Percentiles rank a stretch among this genome's conserved stretches.
These are phyloP conservation scores for Hirsutella thompsonii DNA, from an alignment of 2,329 filamentous ascomycete species.

Conservation along the genomic window DNA sequence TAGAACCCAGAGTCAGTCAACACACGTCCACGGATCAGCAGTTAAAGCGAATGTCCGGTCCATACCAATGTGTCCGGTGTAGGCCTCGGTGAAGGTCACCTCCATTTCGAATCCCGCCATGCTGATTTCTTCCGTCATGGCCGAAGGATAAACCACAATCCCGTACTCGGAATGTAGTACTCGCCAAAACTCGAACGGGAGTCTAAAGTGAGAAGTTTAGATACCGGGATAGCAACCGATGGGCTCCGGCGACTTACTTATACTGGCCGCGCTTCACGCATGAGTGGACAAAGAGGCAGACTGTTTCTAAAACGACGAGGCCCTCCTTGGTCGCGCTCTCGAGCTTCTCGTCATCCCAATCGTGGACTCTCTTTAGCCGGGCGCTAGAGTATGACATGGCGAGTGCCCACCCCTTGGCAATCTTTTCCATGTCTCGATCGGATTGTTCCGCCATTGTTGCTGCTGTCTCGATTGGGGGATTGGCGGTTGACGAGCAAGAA, in stretches of 20 bases:
- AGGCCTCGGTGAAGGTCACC: constrained; percentile 23
- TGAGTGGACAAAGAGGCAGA: constrained; percentile 25
- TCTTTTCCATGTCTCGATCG: constrained; percentile 19
- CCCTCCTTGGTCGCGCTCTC: constrained; percentile 19
- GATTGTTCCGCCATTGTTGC: constrained; percentile 10
- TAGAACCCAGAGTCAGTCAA: constrained; percentile 3
- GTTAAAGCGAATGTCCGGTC: no score
- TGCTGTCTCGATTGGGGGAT: neutral
- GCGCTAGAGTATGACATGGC: constrained; percentile 23
- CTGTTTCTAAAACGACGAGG: constrained; percentile 22
- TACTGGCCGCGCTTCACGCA: constrained; percentile 24
- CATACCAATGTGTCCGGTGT: constrained; percentile 22
- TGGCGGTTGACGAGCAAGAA: neutral
- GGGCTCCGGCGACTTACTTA: constrained; percentile 12
- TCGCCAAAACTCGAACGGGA: constrained; percentile 24
- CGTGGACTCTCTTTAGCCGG: constrained; percentile 17
- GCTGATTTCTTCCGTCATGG: constrained; percentile 22
- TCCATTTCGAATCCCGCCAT: constrained; percentile 18
- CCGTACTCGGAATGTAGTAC: constrained; percentile 24
- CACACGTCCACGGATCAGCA: neutral
- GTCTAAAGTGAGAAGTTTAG: constrained; percentile 12
- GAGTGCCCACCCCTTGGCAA: constrained; percentile 23
- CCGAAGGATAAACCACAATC: constrained; percentile 26
- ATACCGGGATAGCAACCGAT: neutral
- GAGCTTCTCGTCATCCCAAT: constrained; percentile 19